Percentiles rank a stretch among this genome's conserved stretches.
Evolutionary conservation across 2,329 filamentous ascomycete species (phyloP).

Genomic region (Scolecobasidium constrictum): DNA sequence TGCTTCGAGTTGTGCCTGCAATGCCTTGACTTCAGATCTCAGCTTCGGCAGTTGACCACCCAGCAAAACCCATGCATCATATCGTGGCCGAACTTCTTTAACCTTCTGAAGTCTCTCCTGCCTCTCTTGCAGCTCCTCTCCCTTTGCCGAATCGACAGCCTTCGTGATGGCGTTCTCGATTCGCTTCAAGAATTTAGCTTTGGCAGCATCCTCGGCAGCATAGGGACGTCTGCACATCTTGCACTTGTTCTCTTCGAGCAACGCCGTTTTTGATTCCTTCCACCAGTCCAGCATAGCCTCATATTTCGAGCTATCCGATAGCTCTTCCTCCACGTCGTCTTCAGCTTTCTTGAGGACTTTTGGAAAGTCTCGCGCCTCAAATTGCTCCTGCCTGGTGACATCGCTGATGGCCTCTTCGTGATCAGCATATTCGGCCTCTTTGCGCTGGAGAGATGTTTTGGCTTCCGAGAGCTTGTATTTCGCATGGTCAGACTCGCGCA

Average conservation of each 20-base stretch:
- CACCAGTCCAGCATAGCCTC: slow-evolving; percentile 64
- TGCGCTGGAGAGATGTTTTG: slow-evolving; percentile 52
- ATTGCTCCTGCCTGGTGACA: slow-evolving; percentile 15
- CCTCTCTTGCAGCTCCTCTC: slow-evolving; percentile 40
- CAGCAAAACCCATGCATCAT: slow-evolving; percentile 64
- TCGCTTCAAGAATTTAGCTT: slow-evolving; percentile 55
- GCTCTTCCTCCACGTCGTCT: slow-evolving; percentile 37
- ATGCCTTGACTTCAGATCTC: slow-evolving; percentile 49
- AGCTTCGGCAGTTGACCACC: slow-evolving; percentile 60
- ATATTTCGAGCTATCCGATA: slow-evolving; percentile 57
- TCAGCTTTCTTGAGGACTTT: slow-evolving; percentile 40
- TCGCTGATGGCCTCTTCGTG: slow-evolving; percentile 37
- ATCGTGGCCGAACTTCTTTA: slow-evolving; percentile 38
- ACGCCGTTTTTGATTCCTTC: slow-evolving; percentile 51
- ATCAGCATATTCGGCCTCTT: slow-evolving; percentile 52
- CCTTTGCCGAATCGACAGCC: slow-evolving; percentile 44
- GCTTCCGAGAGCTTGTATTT: slow-evolving; percentile 60
- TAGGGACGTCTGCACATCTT: slow-evolving; percentile 66
- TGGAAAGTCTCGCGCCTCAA: slow-evolving; percentile 26
- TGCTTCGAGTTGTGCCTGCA: slow-evolving; percentile 27
- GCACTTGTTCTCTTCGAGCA: slow-evolving; percentile 62
- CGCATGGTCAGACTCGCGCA: slow-evolving; percentile 64
- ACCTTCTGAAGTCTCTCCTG: slow-evolving; percentile 33
- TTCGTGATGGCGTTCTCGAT: slow-evolving; percentile 47
- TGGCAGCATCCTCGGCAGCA: slow-evolving; percentile 44